Evolutionary conservation across 371 early-diverging fungal genomes (phyloP).

Genomic region (Homolaphlyctis polyrhiza): DNA sequence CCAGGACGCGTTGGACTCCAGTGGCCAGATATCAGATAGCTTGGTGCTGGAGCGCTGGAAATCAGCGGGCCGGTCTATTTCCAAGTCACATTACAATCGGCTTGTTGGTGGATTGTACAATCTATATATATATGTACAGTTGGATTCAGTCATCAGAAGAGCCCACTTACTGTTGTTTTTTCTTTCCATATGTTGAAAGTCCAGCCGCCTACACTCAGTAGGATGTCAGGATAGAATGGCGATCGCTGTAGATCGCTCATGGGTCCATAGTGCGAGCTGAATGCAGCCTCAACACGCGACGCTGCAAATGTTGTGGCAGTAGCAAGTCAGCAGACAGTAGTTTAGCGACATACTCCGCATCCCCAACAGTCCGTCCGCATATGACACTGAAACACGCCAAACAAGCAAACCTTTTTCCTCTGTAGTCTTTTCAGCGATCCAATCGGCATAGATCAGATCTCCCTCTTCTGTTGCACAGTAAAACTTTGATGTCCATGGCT

Average conservation of each 20-base stretch:
- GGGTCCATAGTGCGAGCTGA: slow-evolving; percentile 43
- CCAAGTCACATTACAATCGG: neutral
- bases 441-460: slow-evolving; percentile 49
- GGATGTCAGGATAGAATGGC: slow-evolving; percentile 50
- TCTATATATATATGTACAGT: too few species aligned
- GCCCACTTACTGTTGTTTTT: slow-evolving; percentile 24
- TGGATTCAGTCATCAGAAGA: too few species aligned
- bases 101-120: too few species aligned
- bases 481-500: slow-evolving; percentile 30
- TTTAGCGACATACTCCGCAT: too few species aligned
- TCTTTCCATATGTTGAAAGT: slow-evolving; percentile 53
- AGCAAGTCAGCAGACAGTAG: slow-evolving; percentile 1
- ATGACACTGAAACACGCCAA: neutral
- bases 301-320: slow-evolving; percentile 11
- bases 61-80: slow-evolving; percentile 41
- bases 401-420: slow-evolving; percentile 49
- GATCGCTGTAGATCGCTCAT: slow-evolving; percentile 48
- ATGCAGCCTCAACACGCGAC: slow-evolving; percentile 42
- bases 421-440: slow-evolving; percentile 43
- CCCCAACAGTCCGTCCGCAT: too few species aligned
- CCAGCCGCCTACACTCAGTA: slow-evolving; percentile 51
- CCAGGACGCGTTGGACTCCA: slow-evolving; percentile 57
- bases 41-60: slow-evolving; percentile 23
- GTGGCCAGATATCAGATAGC: slow-evolving; percentile 33
- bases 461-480: slow-evolving; percentile 55